Evolutionary conservation across 805 yeast species (phyloP).

Genomic region (Yamadazyma tumulicola): DNA sequence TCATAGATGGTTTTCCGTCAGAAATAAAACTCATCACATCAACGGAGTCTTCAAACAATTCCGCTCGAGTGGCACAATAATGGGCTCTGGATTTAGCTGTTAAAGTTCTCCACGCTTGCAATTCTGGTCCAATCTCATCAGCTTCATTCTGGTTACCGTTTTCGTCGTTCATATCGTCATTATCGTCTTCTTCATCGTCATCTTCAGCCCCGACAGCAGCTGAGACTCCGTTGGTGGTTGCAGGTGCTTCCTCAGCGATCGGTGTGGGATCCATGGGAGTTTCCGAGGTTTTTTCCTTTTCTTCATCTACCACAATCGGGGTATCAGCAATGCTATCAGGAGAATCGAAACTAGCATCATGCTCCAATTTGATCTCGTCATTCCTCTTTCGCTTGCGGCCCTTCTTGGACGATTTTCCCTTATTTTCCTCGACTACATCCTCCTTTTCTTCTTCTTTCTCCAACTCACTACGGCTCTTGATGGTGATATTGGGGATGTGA

Average conservation of each 20-base stretch:
- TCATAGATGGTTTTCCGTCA: constrained; percentile 20
- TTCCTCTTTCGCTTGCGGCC: constrained; percentile 39
- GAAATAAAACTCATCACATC: constrained; percentile 17
- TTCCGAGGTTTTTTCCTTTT: neutral
- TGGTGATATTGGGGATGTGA: constrained; percentile 81
- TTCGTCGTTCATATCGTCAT: constrained; percentile 40
- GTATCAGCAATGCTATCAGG: constrained; percentile 15
- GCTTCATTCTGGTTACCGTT: constrained; percentile 46
- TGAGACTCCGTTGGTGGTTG: constrained; percentile 5
- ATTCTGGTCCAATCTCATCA: constrained; percentile 70
- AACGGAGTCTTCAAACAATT: constrained; percentile 49
- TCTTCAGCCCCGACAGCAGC: constrained; percentile 23
- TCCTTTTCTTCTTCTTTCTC: constrained; percentile 57
- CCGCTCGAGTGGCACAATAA: constrained; percentile 64
- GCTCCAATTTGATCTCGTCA: constrained; percentile 31
- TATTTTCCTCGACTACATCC: constrained; percentile 23
- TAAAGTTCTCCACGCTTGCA: constrained; percentile 78
- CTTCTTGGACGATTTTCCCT: constrained; percentile 38
- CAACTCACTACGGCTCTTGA: constrained; percentile 68
- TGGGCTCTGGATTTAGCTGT: constrained; percentile 79
- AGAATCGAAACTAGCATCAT: constrained; percentile 15
- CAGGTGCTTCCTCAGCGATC: constrained; percentile 10
- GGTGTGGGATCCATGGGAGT: constrained; percentile 8
- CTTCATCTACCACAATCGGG: constrained; percentile 11
- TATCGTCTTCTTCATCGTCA: constrained; percentile 37